These are phyloP conservation scores for Entrophospora sp. DNA, from an alignment of 192 early-diverging fungal species.

Conservation along the genomic window DNA sequence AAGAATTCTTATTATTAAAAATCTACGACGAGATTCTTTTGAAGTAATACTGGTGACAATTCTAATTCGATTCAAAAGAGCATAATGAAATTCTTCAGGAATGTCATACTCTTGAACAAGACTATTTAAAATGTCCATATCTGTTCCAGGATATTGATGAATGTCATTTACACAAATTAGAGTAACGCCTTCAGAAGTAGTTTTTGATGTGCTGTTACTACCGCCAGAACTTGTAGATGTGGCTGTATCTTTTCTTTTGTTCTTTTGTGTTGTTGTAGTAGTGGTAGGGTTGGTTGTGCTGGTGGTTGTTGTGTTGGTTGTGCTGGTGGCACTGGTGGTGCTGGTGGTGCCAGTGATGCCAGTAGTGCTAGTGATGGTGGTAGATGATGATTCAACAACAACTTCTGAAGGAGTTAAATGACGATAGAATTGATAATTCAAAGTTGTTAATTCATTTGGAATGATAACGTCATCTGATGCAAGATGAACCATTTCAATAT, in stretches of 20 bases:
- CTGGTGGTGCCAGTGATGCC: not conserved
- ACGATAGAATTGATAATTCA: slow-evolving; percentile 62
- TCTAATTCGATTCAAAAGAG: slow-evolving; percentile 71
- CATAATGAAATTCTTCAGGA: slow-evolving; percentile 63
- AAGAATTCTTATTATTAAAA: slow-evolving; percentile 67
- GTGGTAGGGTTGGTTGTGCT: not conserved
- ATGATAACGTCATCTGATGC: slow-evolving; percentile 30
- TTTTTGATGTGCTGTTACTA: not conserved
- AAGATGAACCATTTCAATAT: slow-evolving; percentile 40
- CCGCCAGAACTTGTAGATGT: not conserved
- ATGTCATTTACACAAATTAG: slow-evolving; percentile 43
- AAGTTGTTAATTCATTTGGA: slow-evolving; percentile 28
- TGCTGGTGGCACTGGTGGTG: slow-evolving; percentile 12
- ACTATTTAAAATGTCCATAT: slow-evolving; percentile 45
- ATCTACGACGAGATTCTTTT: slow-evolving; percentile 39
- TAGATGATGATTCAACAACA: too few relatives aligned
- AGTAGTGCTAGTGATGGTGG: slow-evolving; percentile 7
- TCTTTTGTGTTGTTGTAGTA: not conserved
- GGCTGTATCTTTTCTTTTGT: slow-evolving; percentile 18
- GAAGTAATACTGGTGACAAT: slow-evolving; percentile 54
- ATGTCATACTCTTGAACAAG: slow-evolving; percentile 62
- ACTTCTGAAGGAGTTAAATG: slow-evolving; percentile 20
- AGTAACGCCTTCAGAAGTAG: slow-evolving; percentile 42
- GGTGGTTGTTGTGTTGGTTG: not conserved
- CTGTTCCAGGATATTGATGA: slow-evolving; percentile 27